Percentiles rank a stretch among this genome's conserved stretches.
Conservation (phyloP, 2,329 filamentous ascomycete genomes). For the Ceratocystis papillata region DNA sequence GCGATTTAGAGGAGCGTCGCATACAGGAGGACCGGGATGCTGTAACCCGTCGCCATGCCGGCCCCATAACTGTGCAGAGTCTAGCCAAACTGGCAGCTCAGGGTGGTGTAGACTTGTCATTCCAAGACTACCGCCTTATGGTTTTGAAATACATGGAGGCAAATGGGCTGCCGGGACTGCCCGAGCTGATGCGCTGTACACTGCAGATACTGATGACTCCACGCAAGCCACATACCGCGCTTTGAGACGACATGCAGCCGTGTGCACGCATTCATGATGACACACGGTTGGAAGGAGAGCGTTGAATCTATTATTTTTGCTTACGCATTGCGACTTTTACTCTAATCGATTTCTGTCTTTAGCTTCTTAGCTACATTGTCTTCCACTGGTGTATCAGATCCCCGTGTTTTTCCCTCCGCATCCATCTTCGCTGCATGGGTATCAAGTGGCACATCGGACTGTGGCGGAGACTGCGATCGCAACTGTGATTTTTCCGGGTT, state of each 20-base stretch:
- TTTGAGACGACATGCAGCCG: neutral
- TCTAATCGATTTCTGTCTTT: conserved; percentile 14
- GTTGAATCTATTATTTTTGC: neutral
- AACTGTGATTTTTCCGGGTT: conserved; percentile 23
- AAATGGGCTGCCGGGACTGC: conserved; percentile 54
- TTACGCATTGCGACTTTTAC: neutral
- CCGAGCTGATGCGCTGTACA: conserved; percentile 65
- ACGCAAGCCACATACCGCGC: conserved; percentile 27
- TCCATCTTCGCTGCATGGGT: neutral
- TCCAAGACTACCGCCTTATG: conserved; percentile 65
- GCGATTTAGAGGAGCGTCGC: conserved; percentile 47
- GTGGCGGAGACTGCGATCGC: conserved; percentile 5
- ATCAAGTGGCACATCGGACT: neutral
- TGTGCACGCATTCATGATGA: neutral
- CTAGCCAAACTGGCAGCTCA: conserved; percentile 51
- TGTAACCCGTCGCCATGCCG: conserved; percentile 42
- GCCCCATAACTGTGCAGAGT: conserved; percentile 59
- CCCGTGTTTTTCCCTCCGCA: neutral
- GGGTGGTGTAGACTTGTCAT: conserved; percentile 56
- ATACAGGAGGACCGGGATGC: conserved; percentile 29
- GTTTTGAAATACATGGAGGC: conserved; percentile 57
- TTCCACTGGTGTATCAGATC: neutral
- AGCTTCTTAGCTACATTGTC: conserved; percentile 20
- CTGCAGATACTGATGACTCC: conserved; percentile 61
- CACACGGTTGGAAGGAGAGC: neutral